Evolutionary conservation across 2,329 filamentous ascomycete genomes (phyloP), one percentile per base, ranked within the genome.

Genomic region (Fusarium redolens): DNA sequence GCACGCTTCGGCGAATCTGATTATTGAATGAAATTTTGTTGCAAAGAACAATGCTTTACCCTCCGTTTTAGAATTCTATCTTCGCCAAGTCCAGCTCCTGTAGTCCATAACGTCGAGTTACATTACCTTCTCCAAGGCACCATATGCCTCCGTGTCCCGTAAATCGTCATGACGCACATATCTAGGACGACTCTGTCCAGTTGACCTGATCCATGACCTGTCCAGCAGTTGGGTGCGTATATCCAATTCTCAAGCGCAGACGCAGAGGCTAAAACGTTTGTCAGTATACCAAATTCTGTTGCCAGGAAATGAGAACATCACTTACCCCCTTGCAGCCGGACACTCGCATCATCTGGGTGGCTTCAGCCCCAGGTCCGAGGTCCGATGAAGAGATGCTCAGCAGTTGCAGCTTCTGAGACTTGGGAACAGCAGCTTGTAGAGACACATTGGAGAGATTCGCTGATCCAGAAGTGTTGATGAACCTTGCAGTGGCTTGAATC

Each of bases 351-450:
- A 91, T 88, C 84, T 98, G 96, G 68, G 92, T 95, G 20, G 95
- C 96, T 80, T 97, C 95, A 45, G 92, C 90, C 18, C 94, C 94
- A 11, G 91, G 90, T 17, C 86, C 90, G 47, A 99, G 81, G 37
- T 97, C 93, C 8, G 91, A 85, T 73, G 90, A 93, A 74, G 94
- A 97, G 74, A 99, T 97, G 65, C 92, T 94, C 81, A 97, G 92
- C 73, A 99, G 85, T 80, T 98, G 95, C 78, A 99, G 84, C 81
- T 96, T 97, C 83, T 99, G 96, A 48, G 93, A 94, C 84, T 98
- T 99, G 13, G 96, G 96, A 60, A 99, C 96, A 2, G 96, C 96
- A 47, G 96, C 96, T 82, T 99, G 96, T 73, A 99, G 82, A 31
- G 93, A 94, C 35, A 98, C 93, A 50, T 89, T 90, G 20, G 91